Percentiles rank a stretch among this genome's conserved stretches.
Conservation (phyloP, 2,329 filamentous ascomycete species). For the Myriosclerotinia curreyana region DNA sequence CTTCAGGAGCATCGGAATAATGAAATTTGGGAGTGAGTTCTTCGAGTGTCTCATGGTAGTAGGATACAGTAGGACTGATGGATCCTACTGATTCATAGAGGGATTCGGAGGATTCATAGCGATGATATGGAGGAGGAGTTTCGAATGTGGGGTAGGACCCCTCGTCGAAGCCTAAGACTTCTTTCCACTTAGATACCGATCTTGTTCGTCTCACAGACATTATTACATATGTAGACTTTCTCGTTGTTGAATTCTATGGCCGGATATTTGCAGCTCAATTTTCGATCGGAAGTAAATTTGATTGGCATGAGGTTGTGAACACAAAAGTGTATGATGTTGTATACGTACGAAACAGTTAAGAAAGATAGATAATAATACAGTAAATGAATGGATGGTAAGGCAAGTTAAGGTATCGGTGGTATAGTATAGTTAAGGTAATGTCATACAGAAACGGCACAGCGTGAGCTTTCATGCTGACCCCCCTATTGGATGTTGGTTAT, state of each 20-base stretch:
- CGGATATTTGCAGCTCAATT: not conserved
- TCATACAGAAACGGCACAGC: conserved; percentile 22
- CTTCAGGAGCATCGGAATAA: conserved; percentile 20
- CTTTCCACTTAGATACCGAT: conserved; percentile 36
- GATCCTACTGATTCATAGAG: conserved; percentile 21
- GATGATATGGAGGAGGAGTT: conserved; percentile 22
- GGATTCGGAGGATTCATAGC: conserved; percentile 21
- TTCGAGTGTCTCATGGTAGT: conserved; percentile 22
- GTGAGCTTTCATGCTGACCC: conserved; percentile 18
- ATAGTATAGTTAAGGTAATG: conserved; percentile 9
- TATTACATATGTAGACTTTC: conserved; percentile 9
- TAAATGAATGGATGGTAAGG: not conserved
- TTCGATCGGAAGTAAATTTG: conserved; percentile 9
- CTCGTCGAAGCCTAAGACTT: conserved; percentile 37
- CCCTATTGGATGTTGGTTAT: conserved; percentile 15
- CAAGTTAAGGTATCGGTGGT: not conserved
- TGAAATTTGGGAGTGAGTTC: conserved; percentile 21
- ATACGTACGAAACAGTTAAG: conserved; percentile 10
- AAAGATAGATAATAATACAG: not conserved
- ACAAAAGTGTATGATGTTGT: conserved; percentile 4
- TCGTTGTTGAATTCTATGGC: not conserved
- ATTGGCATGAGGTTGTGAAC: conserved; percentile 9
- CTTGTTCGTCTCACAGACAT: conserved; percentile 28
- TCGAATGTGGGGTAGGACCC: conserved; percentile 23
- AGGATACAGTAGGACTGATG: conserved; percentile 21